Base-by-base conservation (phyloP, 2,329 filamentous ascomycete genomes). In the Tolypocladium paradoxum region DNA sequence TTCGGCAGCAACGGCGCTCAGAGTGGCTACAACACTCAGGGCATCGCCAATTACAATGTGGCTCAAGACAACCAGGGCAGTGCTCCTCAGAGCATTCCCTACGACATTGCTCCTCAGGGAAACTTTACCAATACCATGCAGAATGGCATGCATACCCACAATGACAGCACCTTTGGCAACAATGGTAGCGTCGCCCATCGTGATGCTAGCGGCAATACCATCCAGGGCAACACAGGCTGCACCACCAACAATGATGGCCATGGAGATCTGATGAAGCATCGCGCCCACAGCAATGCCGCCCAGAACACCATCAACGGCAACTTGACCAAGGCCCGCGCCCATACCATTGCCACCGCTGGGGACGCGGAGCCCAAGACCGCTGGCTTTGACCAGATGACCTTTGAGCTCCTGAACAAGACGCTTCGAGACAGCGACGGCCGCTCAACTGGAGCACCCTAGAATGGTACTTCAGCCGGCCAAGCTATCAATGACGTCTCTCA, bases 401-500 rank as follows among this genome's bases (percentile, higher is more conserved):
- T 52, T 18, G 29, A 55, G 16, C 48, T 55, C 7, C 48, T 55
- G 33, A 50, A 52, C 40, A 36, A 55, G 38, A 55, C 50, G 33
- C 53, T 27, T 24, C 52, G 52, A 31, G 27, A 51, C 29, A 53
- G 52, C 53, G 51, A 54, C 14, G 45, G 46, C 36, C 43, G 36
- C 12, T 48, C 52, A 31, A 35, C 46, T 29, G 54, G 54, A 37
- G 38, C 52, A 33, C 43, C 57, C 27, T 61, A 61, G 60, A 49
- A 52, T 51, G 58, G 53, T 20, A 45, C 43, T 50, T 52, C 57
- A 33, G 40, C 49, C 45, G 52, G 33, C 27, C 27, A 27, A n/a
- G 37, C 29, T 18, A 6, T 52, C 31, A 33, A 43, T 9, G 50
- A 34, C 18, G n/a, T 31, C 9, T 43, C 49, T 16, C 35, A 34